phyloP scores from a whole-genome alignment of 2,329 filamentous ascomycete genomes.

The Fusarium sp. region DNA sequence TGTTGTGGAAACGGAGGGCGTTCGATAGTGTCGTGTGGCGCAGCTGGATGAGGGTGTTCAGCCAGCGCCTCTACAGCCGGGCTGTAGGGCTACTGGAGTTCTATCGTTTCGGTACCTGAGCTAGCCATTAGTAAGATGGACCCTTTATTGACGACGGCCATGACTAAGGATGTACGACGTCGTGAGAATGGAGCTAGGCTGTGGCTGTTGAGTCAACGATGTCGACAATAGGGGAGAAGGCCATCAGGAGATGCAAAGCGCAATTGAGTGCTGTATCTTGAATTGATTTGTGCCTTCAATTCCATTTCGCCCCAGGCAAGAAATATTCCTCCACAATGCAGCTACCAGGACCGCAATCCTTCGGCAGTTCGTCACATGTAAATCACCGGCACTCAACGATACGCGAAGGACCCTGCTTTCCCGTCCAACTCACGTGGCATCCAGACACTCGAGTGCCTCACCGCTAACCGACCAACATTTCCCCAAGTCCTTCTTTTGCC shows the following conservation, averaged over 20 bases:
- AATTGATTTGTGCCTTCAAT: too few relatives aligned
- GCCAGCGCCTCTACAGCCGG: conserved; percentile 9
- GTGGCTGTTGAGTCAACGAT: neutral
- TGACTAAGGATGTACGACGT: too few relatives aligned
- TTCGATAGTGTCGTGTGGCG: conserved; percentile 19
- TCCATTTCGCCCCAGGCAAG: neutral
- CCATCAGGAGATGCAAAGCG: neutral
- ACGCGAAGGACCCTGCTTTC: neutral
- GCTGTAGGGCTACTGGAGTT: conserved; percentile 1
- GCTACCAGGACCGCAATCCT: neutral
- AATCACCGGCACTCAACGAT: neutral
- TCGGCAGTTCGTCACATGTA: neutral
- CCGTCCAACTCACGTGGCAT: neutral
- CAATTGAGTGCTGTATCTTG: neutral
- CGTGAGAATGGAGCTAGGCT: neutral
- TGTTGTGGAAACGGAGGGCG: neutral
- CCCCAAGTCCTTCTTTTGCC: neutral
- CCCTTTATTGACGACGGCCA: neutral
- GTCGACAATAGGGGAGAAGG: neutral
- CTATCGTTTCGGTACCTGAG: conserved; percentile 8
- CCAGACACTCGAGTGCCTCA: neutral
- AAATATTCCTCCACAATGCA: neutral
- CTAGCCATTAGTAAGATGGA: neutral
- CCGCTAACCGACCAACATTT: neutral
- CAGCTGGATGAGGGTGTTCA: conserved; percentile 5